These are phyloP conservation scores for Butyriboletus loyo DNA, from an alignment of 768 basidiomycete genomes.

Conservation along the genomic window DNA sequence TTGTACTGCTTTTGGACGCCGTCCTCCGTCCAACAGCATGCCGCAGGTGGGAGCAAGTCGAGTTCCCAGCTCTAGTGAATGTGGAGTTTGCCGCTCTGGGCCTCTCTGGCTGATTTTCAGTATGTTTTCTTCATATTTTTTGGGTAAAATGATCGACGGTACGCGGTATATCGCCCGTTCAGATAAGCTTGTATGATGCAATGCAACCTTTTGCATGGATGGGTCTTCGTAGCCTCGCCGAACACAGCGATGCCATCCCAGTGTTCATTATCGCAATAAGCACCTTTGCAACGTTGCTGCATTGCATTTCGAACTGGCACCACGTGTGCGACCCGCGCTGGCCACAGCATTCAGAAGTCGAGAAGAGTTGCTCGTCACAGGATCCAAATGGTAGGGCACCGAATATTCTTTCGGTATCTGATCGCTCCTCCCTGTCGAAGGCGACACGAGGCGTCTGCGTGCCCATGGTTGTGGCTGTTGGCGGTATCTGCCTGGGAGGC, in stretches of 20 bases:
- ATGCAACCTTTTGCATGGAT: background rate
- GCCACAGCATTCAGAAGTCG: constrained; percentile 17
- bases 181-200: background rate
- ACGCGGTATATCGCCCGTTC: background rate
- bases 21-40: background rate
- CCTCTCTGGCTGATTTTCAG: background rate
- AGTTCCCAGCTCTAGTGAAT: background rate
- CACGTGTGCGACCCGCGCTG: background rate
- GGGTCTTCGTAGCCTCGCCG: background rate
- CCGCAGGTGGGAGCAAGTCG: background rate
- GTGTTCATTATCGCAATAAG: background rate
- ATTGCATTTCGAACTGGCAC: background rate
- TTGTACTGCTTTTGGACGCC: background rate
- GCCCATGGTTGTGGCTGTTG: constrained; percentile 13
- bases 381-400: constrained; percentile 2
- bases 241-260: background rate
- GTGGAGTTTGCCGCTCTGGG: background rate
- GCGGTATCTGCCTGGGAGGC: background rate
- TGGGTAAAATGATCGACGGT: background rate
- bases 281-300: constrained; percentile 1
- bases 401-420: constrained; percentile 14
- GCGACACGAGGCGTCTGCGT: constrained; percentile 20
- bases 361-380: constrained; percentile 14
- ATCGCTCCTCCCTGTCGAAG: background rate
- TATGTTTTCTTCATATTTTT: background rate